Base-by-base conservation (phyloP, 352 stramenopile genomes). In the Phytopythium sindhum region DNA sequence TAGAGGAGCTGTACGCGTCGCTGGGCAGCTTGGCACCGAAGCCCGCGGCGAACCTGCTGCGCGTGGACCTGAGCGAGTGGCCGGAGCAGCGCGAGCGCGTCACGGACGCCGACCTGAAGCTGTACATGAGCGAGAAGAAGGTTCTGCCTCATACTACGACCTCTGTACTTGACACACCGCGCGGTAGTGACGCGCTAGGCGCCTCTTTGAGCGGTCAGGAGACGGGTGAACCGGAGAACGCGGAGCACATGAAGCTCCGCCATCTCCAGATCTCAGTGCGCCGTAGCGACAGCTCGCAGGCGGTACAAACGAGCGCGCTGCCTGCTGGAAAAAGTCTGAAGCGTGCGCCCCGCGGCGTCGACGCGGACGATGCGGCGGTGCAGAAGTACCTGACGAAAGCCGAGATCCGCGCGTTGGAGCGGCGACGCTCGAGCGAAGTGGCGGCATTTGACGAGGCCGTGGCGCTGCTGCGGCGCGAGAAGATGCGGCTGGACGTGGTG, bases 41-140 rank as follows among this genome's bases (percentile, higher is more conserved):
- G 11, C n/a, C 50, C 6, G 48, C 54, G 51, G 17, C 56, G 5
- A 64, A 66, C 31, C 9, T 37, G 7, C 63, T 89, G 12, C 60
- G 68, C 24, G 68, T 97, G 15, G 84, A 96, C 57, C 68, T 88
- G 39, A 47, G 67, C 21, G 90, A 97, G 72, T 97, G 89, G 88
- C 90, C 91, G 0, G 92, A 98, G 70, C 86, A 97, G 62, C 82
- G 84, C 45, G 84, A 96, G 44, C 78, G 86, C 26, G 80, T 97
- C 23, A 90, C 75, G n/a, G 77, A 93, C 37, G 64, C 67, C 26
- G 89, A 97, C 57, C 79, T 97, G 41, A 77, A 91, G 23, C 66
- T 88, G 4, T 97, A 81, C 60, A 44, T 89, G 23, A 65, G 63
- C 6, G 78, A 91, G 41, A 82, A 84, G 65, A 77, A 73, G 26